Conservation (phyloP, 805 yeast species). For the Kuraishia cidri region DNA sequence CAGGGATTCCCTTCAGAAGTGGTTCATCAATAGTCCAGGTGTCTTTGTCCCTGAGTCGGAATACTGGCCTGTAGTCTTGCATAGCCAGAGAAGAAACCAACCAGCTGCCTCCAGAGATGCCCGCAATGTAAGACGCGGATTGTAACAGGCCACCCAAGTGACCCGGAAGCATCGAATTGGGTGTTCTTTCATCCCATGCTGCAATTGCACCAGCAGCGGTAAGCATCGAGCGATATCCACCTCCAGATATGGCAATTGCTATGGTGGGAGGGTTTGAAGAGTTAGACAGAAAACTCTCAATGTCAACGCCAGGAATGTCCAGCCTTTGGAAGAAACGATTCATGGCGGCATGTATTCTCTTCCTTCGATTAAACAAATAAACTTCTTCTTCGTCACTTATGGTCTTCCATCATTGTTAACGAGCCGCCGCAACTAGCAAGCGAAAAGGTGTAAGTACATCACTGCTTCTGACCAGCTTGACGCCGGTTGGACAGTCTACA, state of each 20-base stretch:
- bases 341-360: not conserved
- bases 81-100: constrained; percentile 38
- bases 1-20: constrained; percentile 49
- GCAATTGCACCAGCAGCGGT: constrained; percentile 46
- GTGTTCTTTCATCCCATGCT: constrained; percentile 40
- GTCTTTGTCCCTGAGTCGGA: constrained; percentile 13
- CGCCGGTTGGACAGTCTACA: too few relatives aligned
- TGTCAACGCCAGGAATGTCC: constrained; percentile 1
- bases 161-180: constrained; percentile 17
- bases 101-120: constrained; percentile 74
- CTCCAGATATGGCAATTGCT: constrained; percentile 38
- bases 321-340: not conserved
- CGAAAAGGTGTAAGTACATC: too few relatives aligned
- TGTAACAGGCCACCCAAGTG: constrained; percentile 45
- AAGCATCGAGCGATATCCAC: constrained; percentile 52
- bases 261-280: constrained; percentile 13
- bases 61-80: constrained; percentile 26
- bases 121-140: constrained; percentile 45
- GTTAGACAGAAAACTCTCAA: not conserved
- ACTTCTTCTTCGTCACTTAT: not conserved
- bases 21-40: constrained; percentile 37
- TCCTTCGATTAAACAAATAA: not conserved
- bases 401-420: too few relatives aligned
- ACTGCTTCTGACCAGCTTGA: too few relatives aligned
- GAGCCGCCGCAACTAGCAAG: too few relatives aligned